A percentile compares a stretch with the other conserved stretches of the same genome.
Evolutionary conservation across 148 eudicot genomes (phyloP).

Genomic region (Arbutus unedo): DNA sequence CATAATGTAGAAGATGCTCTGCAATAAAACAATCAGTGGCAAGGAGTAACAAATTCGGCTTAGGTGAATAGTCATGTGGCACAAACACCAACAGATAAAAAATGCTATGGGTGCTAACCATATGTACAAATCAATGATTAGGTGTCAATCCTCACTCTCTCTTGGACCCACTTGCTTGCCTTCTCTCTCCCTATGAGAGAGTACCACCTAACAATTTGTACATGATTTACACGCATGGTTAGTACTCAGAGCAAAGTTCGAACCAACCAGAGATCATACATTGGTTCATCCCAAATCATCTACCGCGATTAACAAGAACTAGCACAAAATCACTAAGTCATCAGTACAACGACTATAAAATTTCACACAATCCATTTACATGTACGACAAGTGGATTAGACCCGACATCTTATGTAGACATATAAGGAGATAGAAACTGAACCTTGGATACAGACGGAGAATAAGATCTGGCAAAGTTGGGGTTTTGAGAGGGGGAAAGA

Average conservation of each 20-base stretch:
- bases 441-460: constrained; percentile 27
- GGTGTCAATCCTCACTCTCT: too few species aligned
- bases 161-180: too few species aligned
- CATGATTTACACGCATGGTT: too few species aligned
- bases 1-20: neutral
- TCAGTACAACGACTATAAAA: neutral
- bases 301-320: neutral
- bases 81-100: neutral
- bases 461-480: constrained; percentile 13
- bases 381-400: too few species aligned
- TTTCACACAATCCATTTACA: neutral
- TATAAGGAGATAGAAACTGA: neutral
- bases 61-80: neutral
- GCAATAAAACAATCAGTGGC: neutral
- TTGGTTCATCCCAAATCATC: neutral
- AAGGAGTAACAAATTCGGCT: neutral
- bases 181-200: too few species aligned
- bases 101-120: too few species aligned
- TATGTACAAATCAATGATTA: too few species aligned
- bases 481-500: constrained; percentile 24
- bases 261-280: neutral
- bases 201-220: too few species aligned
- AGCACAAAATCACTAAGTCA: neutral
- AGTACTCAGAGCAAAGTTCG: too few species aligned
- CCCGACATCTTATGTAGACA: neutral